Evolutionary conservation across 2,329 filamentous ascomycete genomes (phyloP).

Genomic region (Sporothrix humicola): DNA sequence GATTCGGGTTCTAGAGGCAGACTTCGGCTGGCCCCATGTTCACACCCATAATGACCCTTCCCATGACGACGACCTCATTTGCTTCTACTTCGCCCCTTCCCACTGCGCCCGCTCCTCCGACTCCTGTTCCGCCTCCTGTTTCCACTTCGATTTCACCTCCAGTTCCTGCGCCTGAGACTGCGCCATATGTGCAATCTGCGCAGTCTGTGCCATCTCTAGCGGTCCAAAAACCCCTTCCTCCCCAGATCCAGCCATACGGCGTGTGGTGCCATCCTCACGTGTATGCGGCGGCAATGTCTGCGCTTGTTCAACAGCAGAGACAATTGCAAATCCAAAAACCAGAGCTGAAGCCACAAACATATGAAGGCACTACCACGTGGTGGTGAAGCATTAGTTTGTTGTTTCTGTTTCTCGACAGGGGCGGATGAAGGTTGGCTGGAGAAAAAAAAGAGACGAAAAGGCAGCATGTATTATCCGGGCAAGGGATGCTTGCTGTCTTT

Average conservation of each 20-base stretch:
- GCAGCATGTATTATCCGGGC: constrained; percentile 8
- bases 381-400: not conserved
- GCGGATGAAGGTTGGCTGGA: not conserved
- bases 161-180: no score
- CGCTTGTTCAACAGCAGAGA: not conserved
- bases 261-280: not conserved
- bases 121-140: not conserved
- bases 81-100: not conserved
- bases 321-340: no score
- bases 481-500: not conserved
- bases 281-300: constrained; percentile 1
- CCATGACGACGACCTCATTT: constrained; percentile 5
- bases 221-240: no score
- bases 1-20: constrained; percentile 65
- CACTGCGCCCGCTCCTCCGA: not conserved
- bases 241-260: constrained; percentile 1
- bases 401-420: not conserved
- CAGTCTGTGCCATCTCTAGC: no score
- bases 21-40: constrained; percentile 38
- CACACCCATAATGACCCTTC: constrained; percentile 24
- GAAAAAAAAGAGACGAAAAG: constrained; percentile 13
- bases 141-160: not conserved
- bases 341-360: not conserved
- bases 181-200: no score
- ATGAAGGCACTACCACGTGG: not conserved